Conservation (phyloP, 176 grass and related monocot species). For the Triticum dicoccoides region DNA sequence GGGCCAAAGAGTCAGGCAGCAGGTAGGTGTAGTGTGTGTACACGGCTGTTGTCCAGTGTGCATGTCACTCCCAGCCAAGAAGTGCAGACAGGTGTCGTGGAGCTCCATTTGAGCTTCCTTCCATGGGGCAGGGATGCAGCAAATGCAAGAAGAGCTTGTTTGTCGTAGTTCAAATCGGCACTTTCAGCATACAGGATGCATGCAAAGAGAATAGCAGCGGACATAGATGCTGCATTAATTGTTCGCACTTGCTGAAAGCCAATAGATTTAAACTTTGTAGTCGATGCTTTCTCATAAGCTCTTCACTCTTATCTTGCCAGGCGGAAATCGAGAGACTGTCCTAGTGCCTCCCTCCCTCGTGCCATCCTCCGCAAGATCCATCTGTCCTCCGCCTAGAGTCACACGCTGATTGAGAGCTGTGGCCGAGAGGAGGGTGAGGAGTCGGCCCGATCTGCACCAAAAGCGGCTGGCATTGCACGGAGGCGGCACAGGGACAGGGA, state of each 20-base stretch:
- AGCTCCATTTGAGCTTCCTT: conserved; percentile 87
- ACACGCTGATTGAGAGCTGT: conserved; percentile 7
- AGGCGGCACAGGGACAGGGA: not conserved
- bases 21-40: conserved; percentile 64
- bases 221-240: conserved; percentile 40
- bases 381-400: not conserved
- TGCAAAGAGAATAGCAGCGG: conserved; percentile 45
- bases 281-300: conserved; percentile 22
- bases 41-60: conserved; percentile 61
- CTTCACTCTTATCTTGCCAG: conserved; percentile 16
- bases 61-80: conserved; percentile 89
- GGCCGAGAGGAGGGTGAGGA: not conserved
- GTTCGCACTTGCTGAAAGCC: conserved; percentile 28
- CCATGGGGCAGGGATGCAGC: conserved; percentile 74
- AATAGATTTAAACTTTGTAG: conserved; percentile 1
- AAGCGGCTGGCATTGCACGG: conserved; percentile 40
- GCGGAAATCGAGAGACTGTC: conserved; percentile 10
- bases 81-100: conserved; percentile 58
- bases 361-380: conserved; percentile 39
- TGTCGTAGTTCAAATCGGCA: conserved; percentile 79
- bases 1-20: conserved; percentile 81
- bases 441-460: conserved; percentile 30
- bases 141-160: conserved; percentile 84
- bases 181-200: conserved; percentile 37
- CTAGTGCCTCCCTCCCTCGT: not conserved